phyloP scores from a whole-genome alignment of 345 rosid species.

The Gossypium australe region DNA sequence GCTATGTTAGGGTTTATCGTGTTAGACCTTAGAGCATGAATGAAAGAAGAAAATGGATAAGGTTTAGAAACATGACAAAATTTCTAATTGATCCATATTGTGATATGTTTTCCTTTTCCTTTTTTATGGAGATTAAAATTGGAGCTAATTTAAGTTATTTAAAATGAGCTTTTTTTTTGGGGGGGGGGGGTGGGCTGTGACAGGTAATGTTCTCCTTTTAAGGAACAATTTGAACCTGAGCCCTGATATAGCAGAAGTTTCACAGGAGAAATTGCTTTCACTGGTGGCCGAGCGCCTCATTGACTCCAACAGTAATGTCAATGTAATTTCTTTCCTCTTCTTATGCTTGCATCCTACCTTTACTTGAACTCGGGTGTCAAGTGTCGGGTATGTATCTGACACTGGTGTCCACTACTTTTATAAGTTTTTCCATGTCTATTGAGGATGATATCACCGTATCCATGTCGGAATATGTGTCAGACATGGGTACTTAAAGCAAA shows the following conservation, averaged over 20 bases:
- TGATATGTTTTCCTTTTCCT: neutral
- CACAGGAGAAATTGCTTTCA: slow-evolving; percentile 87
- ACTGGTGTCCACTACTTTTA: too few relatives aligned
- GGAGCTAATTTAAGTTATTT: neutral
- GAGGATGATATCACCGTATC: too few relatives aligned
- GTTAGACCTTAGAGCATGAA: neutral
- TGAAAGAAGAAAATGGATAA: neutral
- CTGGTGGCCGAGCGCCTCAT: slow-evolving; percentile 85
- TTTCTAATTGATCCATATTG: neutral
- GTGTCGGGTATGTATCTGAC: neutral
- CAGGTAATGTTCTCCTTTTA: slow-evolving; percentile 84
- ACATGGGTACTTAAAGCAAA: neutral
- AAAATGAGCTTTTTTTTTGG: slow-evolving; percentile 14
- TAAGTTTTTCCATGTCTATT: too few relatives aligned
- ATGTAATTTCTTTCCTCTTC: slow-evolving; percentile 28
- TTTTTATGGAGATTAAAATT: slow-evolving; percentile 7
- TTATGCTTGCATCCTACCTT: neutral
- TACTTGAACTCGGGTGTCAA: neutral
- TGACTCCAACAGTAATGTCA: slow-evolving; percentile 91
- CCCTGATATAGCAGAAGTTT: slow-evolving; percentile 74
- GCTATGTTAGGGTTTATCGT: neutral
- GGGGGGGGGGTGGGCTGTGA: too few relatives aligned
- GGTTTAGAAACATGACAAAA: neutral
- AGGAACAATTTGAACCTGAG: slow-evolving; percentile 79
- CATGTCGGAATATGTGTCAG: neutral